Percentiles rank a stretch among this genome's conserved stretches.
Conservation (phyloP, 2,329 filamentous ascomycete species). For the Claviceps spartinae region DNA sequence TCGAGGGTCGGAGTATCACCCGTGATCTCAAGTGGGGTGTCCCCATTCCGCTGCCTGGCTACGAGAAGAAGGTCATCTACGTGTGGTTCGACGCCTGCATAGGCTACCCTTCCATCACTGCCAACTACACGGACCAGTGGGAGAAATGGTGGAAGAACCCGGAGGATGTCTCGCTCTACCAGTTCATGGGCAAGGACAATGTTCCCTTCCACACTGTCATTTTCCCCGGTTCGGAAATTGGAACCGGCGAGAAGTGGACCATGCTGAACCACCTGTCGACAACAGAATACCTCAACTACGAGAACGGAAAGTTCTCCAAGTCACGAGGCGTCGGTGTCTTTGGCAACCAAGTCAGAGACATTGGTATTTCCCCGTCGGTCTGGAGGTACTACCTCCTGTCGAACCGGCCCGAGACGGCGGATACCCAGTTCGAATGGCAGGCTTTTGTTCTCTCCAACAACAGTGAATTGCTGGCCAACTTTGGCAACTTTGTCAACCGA, state of each 20-base stretch:
- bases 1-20: slow-evolving; percentile 80
- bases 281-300: slow-evolving; percentile 78
- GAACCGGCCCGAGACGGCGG: slow-evolving; percentile 70
- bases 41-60: slow-evolving; percentile 37
- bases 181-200: slow-evolving; percentile 77
- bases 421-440: slow-evolving; percentile 83
- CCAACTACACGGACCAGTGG: slow-evolving; percentile 79
- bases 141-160: slow-evolving; percentile 91
- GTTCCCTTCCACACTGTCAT: slow-evolving; percentile 68
- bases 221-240: slow-evolving; percentile 78
- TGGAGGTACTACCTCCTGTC: slow-evolving; percentile 88
- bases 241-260: slow-evolving; percentile 76
- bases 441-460: slow-evolving; percentile 78
- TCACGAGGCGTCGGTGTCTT: slow-evolving; percentile 83
- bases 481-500: slow-evolving; percentile 63
- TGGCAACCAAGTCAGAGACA: slow-evolving; percentile 77
- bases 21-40: slow-evolving; percentile 85
- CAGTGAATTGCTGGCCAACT: slow-evolving; percentile 67
- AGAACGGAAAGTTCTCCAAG: slow-evolving; percentile 86
- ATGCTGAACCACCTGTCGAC: slow-evolving; percentile 79
- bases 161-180: slow-evolving; percentile 75
- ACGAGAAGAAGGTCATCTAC: slow-evolving; percentile 63
- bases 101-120: slow-evolving; percentile 90
- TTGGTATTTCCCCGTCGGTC: slow-evolving; percentile 72
- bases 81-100: slow-evolving; percentile 91